Base-by-base conservation (phyloP, 2,329 filamentous ascomycete genomes). In the Mycosphaerella sp. region DNA sequence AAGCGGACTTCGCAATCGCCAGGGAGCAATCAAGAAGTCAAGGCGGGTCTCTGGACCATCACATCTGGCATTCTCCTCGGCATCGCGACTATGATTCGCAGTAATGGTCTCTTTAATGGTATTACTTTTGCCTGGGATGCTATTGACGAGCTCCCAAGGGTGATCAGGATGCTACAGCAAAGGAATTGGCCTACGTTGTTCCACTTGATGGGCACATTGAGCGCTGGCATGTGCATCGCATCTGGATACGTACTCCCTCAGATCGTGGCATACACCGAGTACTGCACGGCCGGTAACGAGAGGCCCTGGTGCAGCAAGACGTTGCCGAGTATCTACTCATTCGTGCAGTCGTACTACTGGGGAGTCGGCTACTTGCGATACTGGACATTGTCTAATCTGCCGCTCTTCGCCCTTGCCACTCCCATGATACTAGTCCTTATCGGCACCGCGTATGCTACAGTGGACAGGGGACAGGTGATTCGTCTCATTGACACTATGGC, bases 321-420 rank as follows among this genome's bases (percentile, higher is more conserved):
- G n/a, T 57, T 90, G 10, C 93, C 93, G 3, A 95, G 89, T 66
- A 90, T 98, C 54, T 97, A 95, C 70, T 78, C 82, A 0, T 97
- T 86, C 75, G 91, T 97, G 2, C 93, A 98, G 66, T 76, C 77
- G 41, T 76, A 87, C 62, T 97, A 98, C 70, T 98, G 93, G 93
- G 84, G 91, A 62, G 82, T 86, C 46, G 93, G 93, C 0, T 85
- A 95, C 59, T 78, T 97, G 45, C 79, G 79, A 53, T 98, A 98
- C 73, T 98, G 93, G 93, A 95, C 84, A 0, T 57, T 85, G 0
- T 81, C 85, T 5, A 96, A 98, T 64, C 65, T 93, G 8, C 93
- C 93, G 0, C 77, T 98, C 1, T 98, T 98, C 70, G 62, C 90
- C 17, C 78, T 98, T 9, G 90, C 90, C 1, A 70, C 79, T 0